phyloP scores from a whole-genome alignment of 1,284 basidiomycete species.

The Vanrija sp. region DNA sequence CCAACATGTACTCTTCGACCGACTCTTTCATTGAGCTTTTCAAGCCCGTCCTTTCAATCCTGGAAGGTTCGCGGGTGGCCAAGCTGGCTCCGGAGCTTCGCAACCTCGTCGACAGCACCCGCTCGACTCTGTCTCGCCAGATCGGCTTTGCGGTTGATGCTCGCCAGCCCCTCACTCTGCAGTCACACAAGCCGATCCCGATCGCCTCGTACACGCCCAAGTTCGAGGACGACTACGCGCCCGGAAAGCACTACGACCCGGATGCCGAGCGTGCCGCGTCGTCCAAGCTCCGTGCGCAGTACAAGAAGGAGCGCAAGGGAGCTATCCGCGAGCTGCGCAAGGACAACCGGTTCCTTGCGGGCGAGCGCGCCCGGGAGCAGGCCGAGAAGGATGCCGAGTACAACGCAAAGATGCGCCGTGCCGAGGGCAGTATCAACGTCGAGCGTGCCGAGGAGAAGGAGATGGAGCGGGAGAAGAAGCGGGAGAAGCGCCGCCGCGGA shows the following conservation, averaged over 20 bases:
- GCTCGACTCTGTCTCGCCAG: slow-evolving; percentile 57
- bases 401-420: slow-evolving; percentile 73
- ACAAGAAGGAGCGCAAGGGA: slow-evolving; percentile 95
- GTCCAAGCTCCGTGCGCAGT: slow-evolving; percentile 78
- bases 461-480: slow-evolving; percentile 68
- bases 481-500: slow-evolving; percentile 61
- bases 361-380: slow-evolving; percentile 77
- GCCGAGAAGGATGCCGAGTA: slow-evolving; percentile 76
- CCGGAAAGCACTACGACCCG: slow-evolving; percentile 73
- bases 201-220: slow-evolving; percentile 91
- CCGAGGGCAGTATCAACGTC: slow-evolving; percentile 73
- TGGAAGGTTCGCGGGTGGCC: slow-evolving; percentile 57
- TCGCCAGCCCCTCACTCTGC: slow-evolving; percentile 76
- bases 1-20: slow-evolving; percentile 69
- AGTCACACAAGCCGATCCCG: slow-evolving; percentile 94
- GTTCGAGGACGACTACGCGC: slow-evolving; percentile 77
- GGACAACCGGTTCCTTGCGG: slow-evolving; percentile 89
- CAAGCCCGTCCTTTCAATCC: slow-evolving; percentile 60
- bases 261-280: slow-evolving; percentile 86
- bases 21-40: slow-evolving; percentile 82
- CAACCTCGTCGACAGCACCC: slow-evolving; percentile 51
- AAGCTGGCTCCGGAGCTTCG: slow-evolving; percentile 57
- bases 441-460: slow-evolving; percentile 95
- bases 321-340: slow-evolving; percentile 94
- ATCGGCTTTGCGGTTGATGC: slow-evolving; percentile 68